Base-by-base conservation (phyloP, 2,329 filamentous ascomycete genomes). In the Cadophora luteo-olivacea region DNA sequence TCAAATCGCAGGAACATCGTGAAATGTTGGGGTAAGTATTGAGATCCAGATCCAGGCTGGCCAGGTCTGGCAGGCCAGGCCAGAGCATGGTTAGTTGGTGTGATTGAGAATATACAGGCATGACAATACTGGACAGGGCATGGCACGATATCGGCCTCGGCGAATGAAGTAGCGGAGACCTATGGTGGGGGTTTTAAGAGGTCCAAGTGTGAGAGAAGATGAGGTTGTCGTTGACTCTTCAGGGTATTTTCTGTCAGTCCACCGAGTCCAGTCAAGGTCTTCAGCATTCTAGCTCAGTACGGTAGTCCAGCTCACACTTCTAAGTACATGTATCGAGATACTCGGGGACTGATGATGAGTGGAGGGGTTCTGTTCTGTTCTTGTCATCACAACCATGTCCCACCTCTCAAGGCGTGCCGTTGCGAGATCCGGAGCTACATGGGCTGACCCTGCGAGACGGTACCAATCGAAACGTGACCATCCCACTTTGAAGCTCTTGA, bases 391-490 rank as follows among this genome's bases (percentile, higher is more conserved):
- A 9, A 41, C 38, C 38, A 41, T 41, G 38, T 41, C 12, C 19
- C 57, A 25, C 24, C 41, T 11, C 38, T 33, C 38, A 1, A 29
- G 41, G 19, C 58, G 58, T 61, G 41, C 38, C 58, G 58, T 61
- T 61, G 58, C 58, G 58, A 51, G 58, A 61, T 61, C 58, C 58
- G 58, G 16, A 49, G 38, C 58, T 32, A 48, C 58, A 61, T 61
- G 58, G 58, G 38, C 16, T n/a, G 2, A 16, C 58, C 58, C 41
- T 49, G 58, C 14, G 4, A 61, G 41, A 49, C 25, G 58, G 58
- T 61, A 61, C 58, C 58, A 61, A 49, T 61, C 45, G 58, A 61
- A 61, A 49, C 38, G 58, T 61, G 58, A 61, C 25, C 24, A 48
- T 61, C 58, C 58, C 38, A 61, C 58, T 61, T 32, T 61, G 58